Percentiles rank a stretch among this genome's conserved stretches.
These are phyloP conservation scores for Saccharomycopsis microspora DNA, from an alignment of 805 yeast species.

Conservation along the genomic window DNA sequence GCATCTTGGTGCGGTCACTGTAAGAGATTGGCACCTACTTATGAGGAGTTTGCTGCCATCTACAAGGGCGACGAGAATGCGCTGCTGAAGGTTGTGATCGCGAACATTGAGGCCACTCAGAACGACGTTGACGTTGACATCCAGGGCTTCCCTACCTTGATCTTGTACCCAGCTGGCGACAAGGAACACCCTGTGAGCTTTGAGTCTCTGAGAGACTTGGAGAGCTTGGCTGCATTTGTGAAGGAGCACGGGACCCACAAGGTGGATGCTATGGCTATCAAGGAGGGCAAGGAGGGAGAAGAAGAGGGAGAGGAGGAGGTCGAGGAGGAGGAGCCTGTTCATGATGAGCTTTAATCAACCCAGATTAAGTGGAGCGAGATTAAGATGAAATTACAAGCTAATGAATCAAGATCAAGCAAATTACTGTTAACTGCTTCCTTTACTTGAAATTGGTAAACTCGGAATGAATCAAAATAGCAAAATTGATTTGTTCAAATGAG, in stretches of 20 bases:
- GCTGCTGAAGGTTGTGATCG: constrained; percentile 52
- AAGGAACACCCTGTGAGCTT: constrained; percentile 54
- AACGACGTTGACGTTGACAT: constrained; percentile 82
- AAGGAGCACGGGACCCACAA: constrained; percentile 53
- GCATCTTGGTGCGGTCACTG: constrained; percentile 99
- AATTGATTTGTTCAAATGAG: too few relatives aligned
- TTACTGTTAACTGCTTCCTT: too few relatives aligned
- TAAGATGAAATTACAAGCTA: too few relatives aligned
- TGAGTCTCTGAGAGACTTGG: constrained; percentile 64
- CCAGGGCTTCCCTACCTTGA: constrained; percentile 86
- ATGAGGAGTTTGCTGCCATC: constrained; percentile 73
- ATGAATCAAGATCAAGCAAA: too few relatives aligned
- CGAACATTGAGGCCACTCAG: constrained; percentile 79
- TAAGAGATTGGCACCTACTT: constrained; percentile 79
- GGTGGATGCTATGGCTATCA: constrained; percentile 41
- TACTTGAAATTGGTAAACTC: too few relatives aligned
- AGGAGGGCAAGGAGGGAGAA: constrained; percentile 22
- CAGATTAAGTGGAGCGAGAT: not conserved
- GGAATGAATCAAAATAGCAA: too few relatives aligned
- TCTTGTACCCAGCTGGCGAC: constrained; percentile 82
- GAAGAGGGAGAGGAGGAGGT: constrained; percentile 22
- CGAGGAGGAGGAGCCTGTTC: constrained; percentile 15
- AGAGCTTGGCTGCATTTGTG: constrained; percentile 59
- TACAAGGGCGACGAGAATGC: constrained; percentile 40
- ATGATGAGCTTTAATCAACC: constrained; percentile 16